Base-by-base conservation (phyloP, 2,329 filamentous ascomycete species). In the Cyphellophora attinorum region DNA sequence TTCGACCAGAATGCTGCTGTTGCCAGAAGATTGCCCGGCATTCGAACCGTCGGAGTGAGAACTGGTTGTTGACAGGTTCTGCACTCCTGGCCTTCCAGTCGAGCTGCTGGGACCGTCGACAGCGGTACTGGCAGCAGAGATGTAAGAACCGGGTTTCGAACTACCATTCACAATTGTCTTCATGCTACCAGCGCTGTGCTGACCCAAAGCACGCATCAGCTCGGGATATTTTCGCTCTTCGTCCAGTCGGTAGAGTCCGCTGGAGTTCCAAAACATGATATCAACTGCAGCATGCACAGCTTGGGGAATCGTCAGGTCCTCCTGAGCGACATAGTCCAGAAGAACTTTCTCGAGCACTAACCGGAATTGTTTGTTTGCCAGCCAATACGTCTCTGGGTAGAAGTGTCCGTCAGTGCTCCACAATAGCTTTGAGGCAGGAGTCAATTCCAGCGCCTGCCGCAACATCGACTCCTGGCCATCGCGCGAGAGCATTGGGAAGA, bases 381-480 rank as follows among this genome's bases (percentile, higher is more conserved):
- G 64, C 48, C 81, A 72, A 48, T 79, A 91, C 0, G 80, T 85
- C 56, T 89, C 84, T 0, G 83, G 81, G 40, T 84, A 82, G 56
- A 73, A 82, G 52, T 88, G 81, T 0, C 82, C 84, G 51, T 88
- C 82, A 0, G 81, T 86, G 42, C 81, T 85, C 74, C 81, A 89
- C 0, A 89, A 59, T 1, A 91, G 66, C 59, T 89, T 89, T 33
- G 74, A 76, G 35, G 73, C 75, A 0, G 85, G 84, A 14, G 77
- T 80, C 3, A 89, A 56, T 54, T 93, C 85, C 6, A 93, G 58
- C 1, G 82, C 74, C 51, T 91, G 74, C 29, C 77, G 73, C 10
- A 93, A 45, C 2, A 85, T 71, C 0, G 65, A 64, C 46, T 81
- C 76, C 53, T 93, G 83, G 0, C 83, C 85, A 39, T 85, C 76